phyloP scores from a whole-genome alignment of 257 asterid species.

The Gentiana macrophylla region DNA sequence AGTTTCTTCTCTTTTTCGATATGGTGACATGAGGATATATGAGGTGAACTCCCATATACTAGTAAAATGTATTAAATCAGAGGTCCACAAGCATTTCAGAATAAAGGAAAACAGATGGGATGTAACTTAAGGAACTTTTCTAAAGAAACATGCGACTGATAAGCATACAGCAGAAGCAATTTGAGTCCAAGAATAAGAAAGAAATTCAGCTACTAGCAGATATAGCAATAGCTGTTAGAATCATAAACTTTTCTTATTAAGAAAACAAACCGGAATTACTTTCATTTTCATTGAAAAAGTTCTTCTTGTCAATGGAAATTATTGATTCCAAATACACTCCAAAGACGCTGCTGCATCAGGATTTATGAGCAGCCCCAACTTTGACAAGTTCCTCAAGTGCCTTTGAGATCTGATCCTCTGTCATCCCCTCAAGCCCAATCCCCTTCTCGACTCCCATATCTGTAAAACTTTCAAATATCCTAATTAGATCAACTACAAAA shows the following conservation, averaged over 20 bases:
- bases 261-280: background rate
- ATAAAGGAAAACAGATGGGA: too few species aligned
- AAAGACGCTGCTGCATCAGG: slow-evolving; percentile 11
- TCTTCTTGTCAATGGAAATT: background rate
- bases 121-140: too few species aligned
- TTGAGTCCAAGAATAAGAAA: background rate
- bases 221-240: background rate
- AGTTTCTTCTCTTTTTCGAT: too few species aligned
- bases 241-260: background rate
- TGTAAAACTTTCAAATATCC: slow-evolving; percentile 12
- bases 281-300: background rate
- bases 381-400: slow-evolving; percentile 74
- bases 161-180: background rate
- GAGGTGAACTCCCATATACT: too few species aligned
- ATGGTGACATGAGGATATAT: too few species aligned
- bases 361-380: slow-evolving; percentile 45
- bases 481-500: background rate
- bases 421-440: slow-evolving; percentile 57
- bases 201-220: background rate
- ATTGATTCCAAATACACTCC: slow-evolving; percentile 1
- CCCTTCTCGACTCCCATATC: slow-evolving; percentile 82
- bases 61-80: too few species aligned
- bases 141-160: too few species aligned
- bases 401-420: slow-evolving; percentile 61
- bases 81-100: too few species aligned